Evolutionary conservation across 2,329 filamentous ascomycete species (phyloP).

Genomic region (Aspergillus melleus): DNA sequence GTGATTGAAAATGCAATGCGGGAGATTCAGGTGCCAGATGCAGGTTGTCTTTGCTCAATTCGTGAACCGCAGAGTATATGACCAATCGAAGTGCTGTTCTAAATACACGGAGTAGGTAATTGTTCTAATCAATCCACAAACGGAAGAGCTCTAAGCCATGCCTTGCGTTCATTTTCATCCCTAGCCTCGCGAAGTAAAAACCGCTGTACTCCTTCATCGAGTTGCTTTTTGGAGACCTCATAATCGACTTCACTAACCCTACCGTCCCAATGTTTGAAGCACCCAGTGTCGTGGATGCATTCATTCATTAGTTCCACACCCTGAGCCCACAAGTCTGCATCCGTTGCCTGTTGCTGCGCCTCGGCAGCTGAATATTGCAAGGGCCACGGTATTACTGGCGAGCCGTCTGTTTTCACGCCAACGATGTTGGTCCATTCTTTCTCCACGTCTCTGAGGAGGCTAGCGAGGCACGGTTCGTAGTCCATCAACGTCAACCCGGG

Average conservation of each 20-base stretch:
- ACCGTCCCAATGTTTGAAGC: conserved; percentile 30
- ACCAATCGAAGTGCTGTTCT: no score
- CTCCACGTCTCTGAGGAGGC: conserved; percentile 20
- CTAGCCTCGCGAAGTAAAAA: conserved; percentile 26
- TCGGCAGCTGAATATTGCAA: conserved; percentile 21
- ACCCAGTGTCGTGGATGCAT: conserved; percentile 23
- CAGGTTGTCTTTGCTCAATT: no score
- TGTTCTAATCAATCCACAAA: conserved; percentile 17
- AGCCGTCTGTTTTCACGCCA: conserved; percentile 7
- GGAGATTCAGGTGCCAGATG: no score
- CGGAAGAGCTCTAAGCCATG: conserved; percentile 21
- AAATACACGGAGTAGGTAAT: no score
- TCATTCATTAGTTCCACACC: conserved; percentile 25
- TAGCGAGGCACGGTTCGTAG: conserved; percentile 22
- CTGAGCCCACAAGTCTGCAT: conserved; percentile 24
- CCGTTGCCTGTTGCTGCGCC: conserved; percentile 19
- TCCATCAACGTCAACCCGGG: conserved; percentile 23
- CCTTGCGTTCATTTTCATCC: conserved; percentile 20
- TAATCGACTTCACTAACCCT: conserved; percentile 21
- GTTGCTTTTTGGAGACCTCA: conserved; percentile 19
- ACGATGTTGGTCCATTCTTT: conserved; percentile 21
- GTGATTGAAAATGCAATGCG: no score
- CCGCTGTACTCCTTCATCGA: conserved; percentile 22
- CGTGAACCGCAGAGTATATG: no score
- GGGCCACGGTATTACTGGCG: conserved; percentile 14